Evolutionary conservation across 129 eudicot genomes (phyloP).

Genomic region (Artemisia argyi): DNA sequence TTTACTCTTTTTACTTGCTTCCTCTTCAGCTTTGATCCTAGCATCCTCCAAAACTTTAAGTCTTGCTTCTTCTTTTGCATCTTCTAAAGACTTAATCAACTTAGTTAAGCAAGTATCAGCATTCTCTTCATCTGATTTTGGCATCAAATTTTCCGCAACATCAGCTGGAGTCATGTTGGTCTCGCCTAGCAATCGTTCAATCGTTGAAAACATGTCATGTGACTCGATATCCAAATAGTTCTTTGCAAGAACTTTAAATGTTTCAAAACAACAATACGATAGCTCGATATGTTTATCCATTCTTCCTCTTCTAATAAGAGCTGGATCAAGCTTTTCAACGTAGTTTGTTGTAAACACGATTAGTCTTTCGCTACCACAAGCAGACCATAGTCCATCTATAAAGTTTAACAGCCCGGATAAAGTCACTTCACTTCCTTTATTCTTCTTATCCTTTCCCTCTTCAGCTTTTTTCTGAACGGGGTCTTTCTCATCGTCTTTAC

Average conservation of each 20-base stretch:
- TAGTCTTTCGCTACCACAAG: constrained; percentile 28
- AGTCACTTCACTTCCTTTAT: constrained; percentile 3
- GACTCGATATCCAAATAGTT: constrained; percentile 40
- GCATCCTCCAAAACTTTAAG: constrained; percentile 40
- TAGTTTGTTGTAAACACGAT: constrained; percentile 43
- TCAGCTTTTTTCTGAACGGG: not conserved
- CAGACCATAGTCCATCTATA: constrained; percentile 52
- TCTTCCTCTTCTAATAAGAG: constrained; percentile 44
- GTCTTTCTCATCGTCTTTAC: not conserved
- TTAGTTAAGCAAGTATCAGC: constrained; percentile 28
- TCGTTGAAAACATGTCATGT: constrained; percentile 30
- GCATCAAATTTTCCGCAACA: constrained; percentile 41
- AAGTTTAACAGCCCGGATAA: constrained; percentile 40
- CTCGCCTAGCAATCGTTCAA: constrained; percentile 25
- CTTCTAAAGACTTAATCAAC: constrained; percentile 36
- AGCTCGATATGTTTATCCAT: constrained; percentile 51
- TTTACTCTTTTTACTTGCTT: not conserved
- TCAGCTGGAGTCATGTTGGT: constrained; percentile 52
- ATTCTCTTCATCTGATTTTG: constrained; percentile 29
- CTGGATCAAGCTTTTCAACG: constrained; percentile 52
- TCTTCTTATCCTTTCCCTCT: not conserved
- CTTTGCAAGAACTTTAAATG: constrained; percentile 44
- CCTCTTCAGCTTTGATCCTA: constrained; percentile 28
- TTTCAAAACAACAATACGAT: constrained; percentile 41
- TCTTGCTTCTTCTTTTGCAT: constrained; percentile 38